Evolutionary conservation across 129 eudicot species (phyloP).

Genomic region (Deinandra increscens): DNA sequence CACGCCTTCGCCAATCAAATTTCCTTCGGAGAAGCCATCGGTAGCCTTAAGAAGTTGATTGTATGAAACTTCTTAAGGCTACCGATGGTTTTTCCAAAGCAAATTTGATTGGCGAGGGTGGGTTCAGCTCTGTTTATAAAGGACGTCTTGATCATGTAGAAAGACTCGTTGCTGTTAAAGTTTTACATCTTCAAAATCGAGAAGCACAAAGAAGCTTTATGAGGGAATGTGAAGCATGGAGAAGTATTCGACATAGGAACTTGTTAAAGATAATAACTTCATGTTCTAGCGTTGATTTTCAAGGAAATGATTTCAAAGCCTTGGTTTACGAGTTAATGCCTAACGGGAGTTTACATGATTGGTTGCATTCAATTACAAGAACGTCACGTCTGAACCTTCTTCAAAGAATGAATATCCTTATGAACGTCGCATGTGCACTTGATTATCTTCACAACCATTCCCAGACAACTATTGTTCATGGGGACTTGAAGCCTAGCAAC

Average conservation of each 20-base stretch:
- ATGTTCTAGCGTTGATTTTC: conserved; percentile 30
- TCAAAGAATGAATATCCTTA: conserved; percentile 17
- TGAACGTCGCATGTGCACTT: conserved; percentile 7
- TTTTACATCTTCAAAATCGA: conserved; percentile 17
- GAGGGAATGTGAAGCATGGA: conserved; percentile 29
- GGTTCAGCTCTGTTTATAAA: conserved; percentile 32
- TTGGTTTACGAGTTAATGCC: conserved; percentile 28
- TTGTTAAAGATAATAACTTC: conserved; percentile 35
- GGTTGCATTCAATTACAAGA: conserved; percentile 14
- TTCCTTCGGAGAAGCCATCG: conserved; percentile 19
- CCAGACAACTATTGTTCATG: not conserved
- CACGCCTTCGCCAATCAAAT: conserved; percentile 33
- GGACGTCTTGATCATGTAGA: conserved; percentile 27
- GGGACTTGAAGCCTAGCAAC: conserved; percentile 23
- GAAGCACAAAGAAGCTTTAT: conserved; percentile 24
- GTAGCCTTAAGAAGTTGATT: conserved; percentile 29
- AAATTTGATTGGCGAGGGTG: conserved; percentile 32
- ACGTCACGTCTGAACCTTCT: not conserved
- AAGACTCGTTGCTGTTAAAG: conserved; percentile 31
- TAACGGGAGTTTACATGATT: conserved; percentile 25
- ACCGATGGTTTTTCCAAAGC: conserved; percentile 27
- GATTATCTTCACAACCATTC: conserved; percentile 22
- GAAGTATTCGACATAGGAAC: conserved; percentile 31
- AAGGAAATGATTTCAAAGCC: conserved; percentile 21
- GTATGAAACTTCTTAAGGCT: conserved; percentile 30